Evolutionary conservation across 192 early-diverging fungal species (phyloP).

Genomic region (Coemansia umbellata): DNA sequence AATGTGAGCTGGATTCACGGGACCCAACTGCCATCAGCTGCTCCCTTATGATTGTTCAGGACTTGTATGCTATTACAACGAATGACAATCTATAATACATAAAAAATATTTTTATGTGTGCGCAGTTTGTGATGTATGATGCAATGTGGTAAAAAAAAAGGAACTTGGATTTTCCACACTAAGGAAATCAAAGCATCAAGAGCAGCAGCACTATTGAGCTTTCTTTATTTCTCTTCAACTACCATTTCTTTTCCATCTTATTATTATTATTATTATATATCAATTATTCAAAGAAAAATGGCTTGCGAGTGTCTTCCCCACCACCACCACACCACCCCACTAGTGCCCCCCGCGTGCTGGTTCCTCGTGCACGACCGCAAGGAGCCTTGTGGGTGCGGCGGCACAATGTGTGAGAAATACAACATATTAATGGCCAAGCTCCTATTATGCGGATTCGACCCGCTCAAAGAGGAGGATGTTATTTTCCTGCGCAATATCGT

Average conservation of each 20-base stretch:
- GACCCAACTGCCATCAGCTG: too few species aligned
- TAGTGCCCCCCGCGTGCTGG: conserved; percentile 35
- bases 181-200: too few species aligned
- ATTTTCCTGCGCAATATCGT: conserved; percentile 42
- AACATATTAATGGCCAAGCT: conserved; percentile 38
- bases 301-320: conserved; percentile 25
- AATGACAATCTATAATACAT: too few species aligned
- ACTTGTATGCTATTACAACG: too few species aligned
- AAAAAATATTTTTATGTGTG: too few species aligned
- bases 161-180: too few species aligned
- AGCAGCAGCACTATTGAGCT: too few species aligned
- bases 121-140: too few species aligned
- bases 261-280: not conserved
- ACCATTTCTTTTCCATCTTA: not conserved
- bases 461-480: conserved; percentile 27
- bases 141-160: too few species aligned
- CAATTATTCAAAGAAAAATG: conserved; percentile 4
- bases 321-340: conserved; percentile 13
- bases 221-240: not conserved
- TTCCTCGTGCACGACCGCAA: conserved; percentile 41
- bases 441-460: conserved; percentile 32
- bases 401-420: conserved; percentile 28
- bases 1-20: too few species aligned
- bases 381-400: conserved; percentile 42
- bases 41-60: too few species aligned